A percentile compares a stretch with the other conserved stretches of the same genome.
Conservation (phyloP, 2,329 filamentous ascomycete species). For the Calonectria honghensis region DNA sequence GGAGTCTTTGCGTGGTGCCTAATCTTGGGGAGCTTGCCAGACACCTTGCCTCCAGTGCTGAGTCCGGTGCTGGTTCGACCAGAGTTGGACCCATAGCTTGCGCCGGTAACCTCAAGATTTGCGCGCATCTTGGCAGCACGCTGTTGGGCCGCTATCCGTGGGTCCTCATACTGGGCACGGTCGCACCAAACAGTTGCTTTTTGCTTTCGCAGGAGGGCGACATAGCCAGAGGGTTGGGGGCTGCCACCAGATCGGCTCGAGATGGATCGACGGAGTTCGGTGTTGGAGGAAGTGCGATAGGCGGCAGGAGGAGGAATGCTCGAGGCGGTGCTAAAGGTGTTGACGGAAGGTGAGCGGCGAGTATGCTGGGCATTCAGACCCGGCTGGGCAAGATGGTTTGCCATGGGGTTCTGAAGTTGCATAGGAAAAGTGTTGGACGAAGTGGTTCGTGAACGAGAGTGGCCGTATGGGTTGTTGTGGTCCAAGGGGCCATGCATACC, state of each 20-base stretch:
- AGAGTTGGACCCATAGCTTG: slow-evolving; percentile 65
- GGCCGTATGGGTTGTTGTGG: slow-evolving; percentile 66
- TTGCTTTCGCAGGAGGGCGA: slow-evolving; percentile 95
- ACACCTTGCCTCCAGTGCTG: slow-evolving; percentile 78
- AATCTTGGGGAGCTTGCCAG: slow-evolving; percentile 94
- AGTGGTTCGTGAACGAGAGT: slow-evolving; percentile 74
- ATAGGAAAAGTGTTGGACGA: slow-evolving; percentile 73
- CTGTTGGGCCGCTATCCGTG: slow-evolving; percentile 87
- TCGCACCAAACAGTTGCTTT: slow-evolving; percentile 99
- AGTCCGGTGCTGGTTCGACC: slow-evolving; percentile 78
- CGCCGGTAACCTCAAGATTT: slow-evolving; percentile 86
- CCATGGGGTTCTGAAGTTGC: slow-evolving; percentile 55
- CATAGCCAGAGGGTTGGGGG: slow-evolving; percentile 84
- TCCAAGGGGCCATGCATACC: slow-evolving; percentile 58
- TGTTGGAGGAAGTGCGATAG: slow-evolving; percentile 73
- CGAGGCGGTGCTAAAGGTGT: slow-evolving; percentile 82
- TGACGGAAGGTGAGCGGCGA: slow-evolving; percentile 78
- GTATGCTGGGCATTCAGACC: slow-evolving; percentile 61
- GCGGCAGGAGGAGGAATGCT: slow-evolving; percentile 77
- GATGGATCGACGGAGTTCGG: slow-evolving; percentile 83
- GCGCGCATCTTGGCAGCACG: slow-evolving; percentile 91
- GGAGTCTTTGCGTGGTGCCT: slow-evolving; percentile 89
- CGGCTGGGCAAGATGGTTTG: slow-evolving; percentile 58
- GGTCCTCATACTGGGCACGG: slow-evolving; percentile 93
- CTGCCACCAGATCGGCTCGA: slow-evolving; percentile 83